Evolutionary conservation across 2,329 filamentous ascomycete species (phyloP), one percentile per base, ranked within the genome.

Genomic region (Trichoderma atroviride): DNA sequence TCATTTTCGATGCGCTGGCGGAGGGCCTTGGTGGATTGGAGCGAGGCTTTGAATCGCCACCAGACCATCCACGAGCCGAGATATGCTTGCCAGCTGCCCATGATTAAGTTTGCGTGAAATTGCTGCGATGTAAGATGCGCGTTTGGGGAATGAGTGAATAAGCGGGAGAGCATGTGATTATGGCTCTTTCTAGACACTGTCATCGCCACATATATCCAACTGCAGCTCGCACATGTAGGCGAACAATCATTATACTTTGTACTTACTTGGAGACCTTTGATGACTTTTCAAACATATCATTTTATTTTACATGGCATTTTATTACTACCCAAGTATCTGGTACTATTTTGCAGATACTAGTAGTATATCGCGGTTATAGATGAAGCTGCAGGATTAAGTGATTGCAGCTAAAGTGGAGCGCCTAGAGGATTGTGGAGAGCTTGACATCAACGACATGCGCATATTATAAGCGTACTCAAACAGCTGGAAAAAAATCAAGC

Each of bases 41-140:
- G 78, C 35, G 70, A 71, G 56, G 72, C 71, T 67, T 77, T 77
- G 69, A 67, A 71, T 37, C 64, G 68, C 70, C 73, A 75, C 76
- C 75, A 77, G 53, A 75, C 58, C 59, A 71, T 56, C 75, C 76
- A 79, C 5, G 73, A 73, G 35, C 76, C 33, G 37, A 78, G 40
- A 61, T 76, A 73, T 60, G 74, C 73, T 66, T 73, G 74, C 72
- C 78, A 64, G 64, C 74, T 74, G 29, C 57, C 50, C 64, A 59
- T 56, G 37, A 9, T 35, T 10, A 5, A 4, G 22, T 31, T 35
- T 35, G 29, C 61, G 58, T 14, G 66, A n/a, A 43, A 29, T 13
- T 16, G 4, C 13, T 40, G 33, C 4, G 6, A 16, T n/a, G 22
- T 11, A n/a, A 43, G 31, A 40, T 59, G n/a, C 40, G 27, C 1